Base-by-base conservation (phyloP, 2,329 filamentous ascomycete species). In the Dactylellina drechsleri region DNA sequence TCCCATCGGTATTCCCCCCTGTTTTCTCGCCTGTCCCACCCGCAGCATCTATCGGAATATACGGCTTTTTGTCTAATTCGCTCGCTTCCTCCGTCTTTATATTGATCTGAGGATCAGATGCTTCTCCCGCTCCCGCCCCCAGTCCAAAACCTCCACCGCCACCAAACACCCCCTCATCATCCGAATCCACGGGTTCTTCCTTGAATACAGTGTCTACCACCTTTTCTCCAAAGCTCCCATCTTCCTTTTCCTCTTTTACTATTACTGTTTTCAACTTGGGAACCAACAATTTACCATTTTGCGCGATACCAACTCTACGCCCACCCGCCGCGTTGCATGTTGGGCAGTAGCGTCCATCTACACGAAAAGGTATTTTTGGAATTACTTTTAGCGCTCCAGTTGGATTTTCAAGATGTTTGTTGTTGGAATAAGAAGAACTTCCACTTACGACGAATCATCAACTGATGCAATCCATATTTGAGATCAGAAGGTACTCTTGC, bases 381-480 rank as follows among this genome's bases (percentile, higher is more conserved):
- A 50, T 50, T 50, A 13, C 13, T 13, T 20, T 53, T n/a, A 18
- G 16, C 13, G n/a, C 16, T n/a, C 20, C 6, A 2, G 23, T 41
- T n/a, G n/a, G 13, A 18, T 58, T 18, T 58, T 12, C 40, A 18
- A 20, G 43, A 56, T 16, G 12, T 15, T 13, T 26, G 26, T 16
- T 18, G 10, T n/a, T 45, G 20, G 36, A 10, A n/a, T 58, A 47
- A 5, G 13, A 47, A 18, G 53, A 45, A 60, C 8, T 36, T 13
- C 36, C 52, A 71, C 72, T 76, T 57, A 76, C 72, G 85, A 47
- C 80, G 81, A 45, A 87, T 85, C 70, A 88, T 84, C 2, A 88
- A 81, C 75, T 86, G 84, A 77, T 88, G 86, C 5, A 88, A 81
- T 5, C 83, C 81, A 65, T 86, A 86, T 79, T 87, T 87, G 15